A percentile compares a stretch with the other conserved stretches of the same genome.
Conservation (phyloP, 805 yeast species). For the Lachancea thermotolerans region DNA sequence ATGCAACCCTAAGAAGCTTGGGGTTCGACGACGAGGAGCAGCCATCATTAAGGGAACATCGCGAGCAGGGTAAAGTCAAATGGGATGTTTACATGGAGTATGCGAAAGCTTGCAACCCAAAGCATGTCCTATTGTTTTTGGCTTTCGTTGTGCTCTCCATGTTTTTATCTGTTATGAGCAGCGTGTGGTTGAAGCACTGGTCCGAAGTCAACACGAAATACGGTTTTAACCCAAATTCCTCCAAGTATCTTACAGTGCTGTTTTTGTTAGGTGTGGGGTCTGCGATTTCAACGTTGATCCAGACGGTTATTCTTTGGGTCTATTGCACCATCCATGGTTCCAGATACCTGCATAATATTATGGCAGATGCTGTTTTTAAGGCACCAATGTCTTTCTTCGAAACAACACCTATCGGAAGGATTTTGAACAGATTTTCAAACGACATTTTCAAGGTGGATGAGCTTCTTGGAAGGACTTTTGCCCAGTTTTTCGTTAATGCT, state of each 20-base stretch:
- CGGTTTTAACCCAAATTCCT: conserved; percentile 69
- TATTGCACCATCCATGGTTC: conserved; percentile 83
- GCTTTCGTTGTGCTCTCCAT: conserved; percentile 50
- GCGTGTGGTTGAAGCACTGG: conserved; percentile 96
- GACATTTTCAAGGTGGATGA: conserved; percentile 90
- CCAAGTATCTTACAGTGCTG: conserved; percentile 67
- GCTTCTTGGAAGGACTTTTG: conserved; percentile 59
- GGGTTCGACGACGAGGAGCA: conserved; percentile 34
- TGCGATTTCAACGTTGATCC: conserved; percentile 53
- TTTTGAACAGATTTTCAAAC: conserved; percentile 83
- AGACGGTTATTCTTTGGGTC: conserved; percentile 67
- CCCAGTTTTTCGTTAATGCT: conserved; percentile 57
- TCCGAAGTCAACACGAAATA: conserved; percentile 73
- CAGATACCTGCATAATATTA: conserved; percentile 58
- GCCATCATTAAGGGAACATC: conserved; percentile 52
- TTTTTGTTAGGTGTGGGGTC: conserved; percentile 65
- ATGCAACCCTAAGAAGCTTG: conserved; percentile 32
- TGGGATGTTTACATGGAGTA: conserved; percentile 79
- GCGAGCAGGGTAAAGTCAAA: conserved; percentile 90
- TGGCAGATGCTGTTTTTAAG: conserved; percentile 68
- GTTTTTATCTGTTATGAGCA: conserved; percentile 57
- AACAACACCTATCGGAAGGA: conserved; percentile 91
- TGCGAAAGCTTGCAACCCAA: conserved; percentile 79
- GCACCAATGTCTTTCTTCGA: conserved; percentile 96
- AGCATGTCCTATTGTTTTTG: conserved; percentile 53